phyloP scores from a whole-genome alignment of 2,329 filamentous ascomycete genomes.

The Escovopsis sp. region DNA sequence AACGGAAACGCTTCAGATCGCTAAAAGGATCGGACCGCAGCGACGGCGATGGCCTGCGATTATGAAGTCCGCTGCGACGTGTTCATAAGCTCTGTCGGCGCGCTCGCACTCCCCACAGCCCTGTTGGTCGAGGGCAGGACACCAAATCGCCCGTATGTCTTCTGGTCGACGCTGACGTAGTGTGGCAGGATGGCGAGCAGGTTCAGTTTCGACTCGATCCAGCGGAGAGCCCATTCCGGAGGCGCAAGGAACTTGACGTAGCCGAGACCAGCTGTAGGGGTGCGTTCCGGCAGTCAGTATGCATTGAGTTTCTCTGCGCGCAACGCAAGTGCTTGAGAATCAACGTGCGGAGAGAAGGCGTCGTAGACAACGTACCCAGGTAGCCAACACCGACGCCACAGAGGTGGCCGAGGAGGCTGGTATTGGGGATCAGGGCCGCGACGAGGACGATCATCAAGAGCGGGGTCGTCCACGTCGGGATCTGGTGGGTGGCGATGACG shows the following conservation, averaged over 20 bases:
- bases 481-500: conserved; percentile 43
- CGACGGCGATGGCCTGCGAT: not conserved
- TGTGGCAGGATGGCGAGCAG: conserved; percentile 71
- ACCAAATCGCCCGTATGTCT: conserved; percentile 85
- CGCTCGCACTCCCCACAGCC: conserved; percentile 25
- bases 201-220: conserved; percentile 79
- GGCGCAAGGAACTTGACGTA: conserved; percentile 83
- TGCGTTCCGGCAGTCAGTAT: not conserved
- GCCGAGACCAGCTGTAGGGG: conserved; percentile 54
- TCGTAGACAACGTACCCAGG: conserved; percentile 44
- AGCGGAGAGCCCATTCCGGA: conserved; percentile 73
- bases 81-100: conserved; percentile 42
- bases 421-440: conserved; percentile 61
- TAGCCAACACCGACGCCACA: conserved; percentile 78
- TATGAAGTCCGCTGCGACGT: not conserved
- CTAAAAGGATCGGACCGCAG: not conserved
- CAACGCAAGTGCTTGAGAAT: too few species aligned
- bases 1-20: too few species aligned
- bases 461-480: conserved; percentile 87
- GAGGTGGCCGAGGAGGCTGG: conserved; percentile 74
- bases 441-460: conserved; percentile 62
- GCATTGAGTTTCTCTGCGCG: too few species aligned
- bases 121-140: conserved; percentile 51
- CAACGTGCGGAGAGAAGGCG: not conserved
- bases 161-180: conserved; percentile 90